These are phyloP conservation scores for Alternaria panax DNA, from an alignment of 2,329 filamentous ascomycete species.

Conservation along the genomic window DNA sequence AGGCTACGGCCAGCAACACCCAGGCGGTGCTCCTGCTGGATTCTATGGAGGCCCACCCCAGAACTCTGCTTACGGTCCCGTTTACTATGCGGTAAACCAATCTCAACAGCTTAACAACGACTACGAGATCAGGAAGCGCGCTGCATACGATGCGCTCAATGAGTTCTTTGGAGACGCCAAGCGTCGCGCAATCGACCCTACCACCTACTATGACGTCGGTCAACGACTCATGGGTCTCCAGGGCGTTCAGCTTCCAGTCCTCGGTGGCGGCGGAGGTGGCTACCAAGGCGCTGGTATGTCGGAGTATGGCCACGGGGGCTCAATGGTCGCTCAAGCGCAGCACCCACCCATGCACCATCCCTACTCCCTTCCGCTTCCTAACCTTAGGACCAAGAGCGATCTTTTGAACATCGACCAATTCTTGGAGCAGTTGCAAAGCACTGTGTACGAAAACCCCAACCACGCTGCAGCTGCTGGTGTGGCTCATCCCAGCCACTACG, in stretches of 20 bases:
- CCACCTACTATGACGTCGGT: constrained; percentile 89
- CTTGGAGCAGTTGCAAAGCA: constrained; percentile 93
- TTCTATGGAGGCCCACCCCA: constrained; percentile 64
- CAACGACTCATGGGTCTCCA: constrained; percentile 86
- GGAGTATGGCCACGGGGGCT: constrained; percentile 63
- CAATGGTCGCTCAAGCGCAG: constrained; percentile 60
- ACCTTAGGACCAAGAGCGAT: constrained; percentile 91
- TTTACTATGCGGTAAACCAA: constrained; percentile 78
- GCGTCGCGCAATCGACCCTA: constrained; percentile 86
- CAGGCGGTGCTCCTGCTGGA: constrained; percentile 55
- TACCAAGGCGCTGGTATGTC: constrained; percentile 52
- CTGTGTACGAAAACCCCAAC: constrained; percentile 91
- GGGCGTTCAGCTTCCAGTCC: constrained; percentile 63
- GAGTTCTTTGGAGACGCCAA: constrained; percentile 95
- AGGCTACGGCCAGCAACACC: constrained; percentile 60
- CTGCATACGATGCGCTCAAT: constrained; percentile 83
- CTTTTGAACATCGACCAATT: constrained; percentile 93
- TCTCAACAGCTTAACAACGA: constrained; percentile 72
- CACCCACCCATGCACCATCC: constrained; percentile 75
- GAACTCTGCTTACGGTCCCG: constrained; percentile 67
- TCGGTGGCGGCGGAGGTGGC: constrained; percentile 29
- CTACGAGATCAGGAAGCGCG: constrained; percentile 79
- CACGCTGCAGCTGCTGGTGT: constrained; percentile 80
- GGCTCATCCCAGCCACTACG: constrained; percentile 76
- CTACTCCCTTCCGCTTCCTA: constrained; percentile 89